Evolutionary conservation across 192 early-diverging fungal species (phyloP), one percentile per base, ranked within the genome.

Genomic region (Paraglomus brasilianum): DNA sequence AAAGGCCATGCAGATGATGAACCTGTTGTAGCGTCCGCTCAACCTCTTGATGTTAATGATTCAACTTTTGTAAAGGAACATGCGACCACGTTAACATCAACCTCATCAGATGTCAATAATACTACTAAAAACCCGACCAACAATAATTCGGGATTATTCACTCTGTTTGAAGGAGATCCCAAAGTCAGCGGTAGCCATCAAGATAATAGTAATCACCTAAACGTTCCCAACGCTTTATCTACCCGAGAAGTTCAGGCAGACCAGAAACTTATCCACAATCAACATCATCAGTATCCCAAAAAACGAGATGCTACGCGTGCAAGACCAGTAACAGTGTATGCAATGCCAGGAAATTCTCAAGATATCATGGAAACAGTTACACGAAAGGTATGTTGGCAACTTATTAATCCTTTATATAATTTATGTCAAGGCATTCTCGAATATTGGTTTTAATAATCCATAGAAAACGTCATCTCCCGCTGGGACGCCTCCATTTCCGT

Each of bases 301-400:
- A 60, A 74, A 39, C 67, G 63, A 3, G 67, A 69, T 40, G 19
- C 24, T 38, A 24, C 41, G 42, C 67, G 60, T 15, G 46, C 67
- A 46, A 63, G 59, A 47, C 73, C 58, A 10, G 68, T 60, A 17
- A 64, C 67, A 9, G 30, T 57, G 30, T 56, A 69, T 59, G 67
- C 52, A 39, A 43, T 44, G 15, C 47, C 47, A 56, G 38, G 49
- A 3, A 13, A 30, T 8, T 43, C 49, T 3, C 60, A 68, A 47
- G 51, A 68, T 40, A 19, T 21, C 39, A 30, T 30, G 3, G 30
- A 3, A 30, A 30, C 30, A 30, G 30, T 3, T 30, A 30, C 30
- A 30, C 30, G 3, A 30, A 30, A 30, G 30, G 30, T 30, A 30
- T 30, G 30, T 30, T 30, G 30, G 30, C 30, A 30, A 30, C 30